Conservation (phyloP, 2,329 filamentous ascomycete genomes). For the Boeremia exigua region DNA sequence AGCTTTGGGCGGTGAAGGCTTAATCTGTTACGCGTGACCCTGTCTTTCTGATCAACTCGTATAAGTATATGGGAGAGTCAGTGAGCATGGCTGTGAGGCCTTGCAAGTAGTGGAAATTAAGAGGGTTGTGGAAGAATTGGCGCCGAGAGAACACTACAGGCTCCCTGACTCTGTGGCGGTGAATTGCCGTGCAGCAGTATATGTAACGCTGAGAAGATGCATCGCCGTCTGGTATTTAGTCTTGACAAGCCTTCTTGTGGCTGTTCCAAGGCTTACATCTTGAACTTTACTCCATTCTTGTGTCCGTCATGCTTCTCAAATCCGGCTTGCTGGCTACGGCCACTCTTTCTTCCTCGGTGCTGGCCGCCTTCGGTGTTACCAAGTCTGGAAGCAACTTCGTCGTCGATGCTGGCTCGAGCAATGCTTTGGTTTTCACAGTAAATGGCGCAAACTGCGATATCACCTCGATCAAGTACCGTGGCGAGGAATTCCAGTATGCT, state of each 20-base stretch:
- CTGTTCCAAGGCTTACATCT: constrained; percentile 1
- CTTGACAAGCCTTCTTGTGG: neutral
- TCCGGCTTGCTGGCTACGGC: constrained; percentile 32
- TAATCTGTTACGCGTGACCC: constrained; percentile 1
- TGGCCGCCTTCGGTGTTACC: constrained; percentile 47
- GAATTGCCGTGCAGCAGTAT: constrained; percentile 2
- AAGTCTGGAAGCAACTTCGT: constrained; percentile 37
- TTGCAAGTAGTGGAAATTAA: constrained; percentile 25
- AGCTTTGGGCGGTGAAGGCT: constrained; percentile 4
- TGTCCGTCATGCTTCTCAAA: constrained; percentile 34
- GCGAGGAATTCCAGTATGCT: constrained; percentile 64
- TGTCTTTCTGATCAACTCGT: neutral
- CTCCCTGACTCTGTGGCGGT: neutral
- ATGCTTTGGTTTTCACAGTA: constrained; percentile 43
- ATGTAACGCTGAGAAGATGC: constrained; percentile 9
- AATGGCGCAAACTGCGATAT: constrained; percentile 64
- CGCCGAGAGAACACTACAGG: constrained; percentile 20
- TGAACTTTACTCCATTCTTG: constrained; percentile 1
- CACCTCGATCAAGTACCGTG: constrained; percentile 66
- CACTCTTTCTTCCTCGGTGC: constrained; percentile 33
- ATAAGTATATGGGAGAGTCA: neutral
- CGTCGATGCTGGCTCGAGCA: constrained; percentile 44
- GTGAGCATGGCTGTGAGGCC: constrained; percentile 5
- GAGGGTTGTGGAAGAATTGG: constrained; percentile 26
- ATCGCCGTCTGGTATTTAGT: neutral